Evolutionary conservation across 2,329 filamentous ascomycete species (phyloP).

Genomic region (Trichophyton equinum): DNA sequence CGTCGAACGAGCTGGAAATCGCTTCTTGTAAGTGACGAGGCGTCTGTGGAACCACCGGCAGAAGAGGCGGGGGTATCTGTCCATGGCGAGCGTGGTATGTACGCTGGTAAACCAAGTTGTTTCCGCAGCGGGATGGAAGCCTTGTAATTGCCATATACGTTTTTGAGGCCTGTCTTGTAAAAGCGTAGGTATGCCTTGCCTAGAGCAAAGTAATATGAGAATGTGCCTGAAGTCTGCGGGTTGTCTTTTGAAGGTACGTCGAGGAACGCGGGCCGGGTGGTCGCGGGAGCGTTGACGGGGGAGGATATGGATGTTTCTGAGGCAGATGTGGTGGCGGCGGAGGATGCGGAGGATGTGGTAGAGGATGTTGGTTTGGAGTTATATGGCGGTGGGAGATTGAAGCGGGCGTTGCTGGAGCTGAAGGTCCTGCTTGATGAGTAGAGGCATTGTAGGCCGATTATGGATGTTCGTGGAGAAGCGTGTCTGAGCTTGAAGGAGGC

Average conservation of each 20-base stretch:
- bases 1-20: slow-evolving; percentile 60
- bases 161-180: slow-evolving; percentile 74
- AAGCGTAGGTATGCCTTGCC: slow-evolving; percentile 70
- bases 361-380: neutral
- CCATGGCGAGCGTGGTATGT: slow-evolving; percentile 25
- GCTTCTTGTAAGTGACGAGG: slow-evolving; percentile 42
- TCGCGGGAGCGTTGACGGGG: slow-evolving; percentile 11
- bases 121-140: slow-evolving; percentile 23
- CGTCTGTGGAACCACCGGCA: neutral
- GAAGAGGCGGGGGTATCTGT: slow-evolving; percentile 6
- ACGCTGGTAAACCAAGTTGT: slow-evolving; percentile 20
- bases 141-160: slow-evolving; percentile 55
- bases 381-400: neutral
- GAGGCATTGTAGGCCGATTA: neutral
- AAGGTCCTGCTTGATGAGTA: neutral
- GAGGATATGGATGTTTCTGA: slow-evolving; percentile 13
- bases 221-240: slow-evolving; percentile 25
- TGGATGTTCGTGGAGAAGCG: neutral
- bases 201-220: slow-evolving; percentile 31
- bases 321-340: slow-evolving; percentile 1
- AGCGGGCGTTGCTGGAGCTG: neutral
- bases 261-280: slow-evolving; percentile 52
- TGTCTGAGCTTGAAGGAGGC: neutral
- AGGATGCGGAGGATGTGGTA: neutral
- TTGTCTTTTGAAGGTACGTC: slow-evolving; percentile 42